Evolutionary conservation across 208 protist genomes (phyloP), one percentile per base, ranked within the genome.

Genomic region (Sergeia podlipaevii): DNA sequence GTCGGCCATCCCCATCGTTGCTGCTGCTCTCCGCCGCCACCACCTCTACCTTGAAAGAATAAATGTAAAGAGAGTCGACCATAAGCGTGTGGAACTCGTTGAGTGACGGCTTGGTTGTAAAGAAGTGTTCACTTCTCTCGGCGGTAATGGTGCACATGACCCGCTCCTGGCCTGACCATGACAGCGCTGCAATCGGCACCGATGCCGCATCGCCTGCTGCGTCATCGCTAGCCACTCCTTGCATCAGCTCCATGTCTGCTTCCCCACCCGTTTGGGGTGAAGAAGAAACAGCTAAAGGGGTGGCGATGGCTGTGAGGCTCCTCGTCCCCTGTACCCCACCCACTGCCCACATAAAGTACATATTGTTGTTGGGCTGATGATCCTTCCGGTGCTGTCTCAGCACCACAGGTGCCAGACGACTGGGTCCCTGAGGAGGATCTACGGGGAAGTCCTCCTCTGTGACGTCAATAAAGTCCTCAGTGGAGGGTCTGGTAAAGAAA

Each of bases 281-380:
- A 20, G 36, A 11, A 17, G n/a, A 18, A 6, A 10, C 28, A 4
- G 34, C 18, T 21, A 10, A 17, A 21, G 46, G 20, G 5, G 29
- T 42, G 17, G 26, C 26, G 27, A 5, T 38, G 37, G 18, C 13
- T 20, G 17, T 23, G 5, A 36, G 38, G 15, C 29, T 34, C 32
- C 26, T 32, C 39, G 58, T 41, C 29, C 36, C 44, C 3, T 42
- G 5, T 8, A 85, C 45, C 11, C 65, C 54, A 0, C 84, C 84
- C 13, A 53, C 32, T 11, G 80, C 80, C 80, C 80, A 92, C 74
- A 86, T 80, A 38, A 92, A 50, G 54, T 65, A 89, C 74, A 92
- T 80, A 50, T 74, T 77, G 15, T 69, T 70, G 56, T 72, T 80
- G 18, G 67, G 67, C 34, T 70, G 52, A 46, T 92, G 85, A 36